Percentiles rank a stretch among this genome's conserved stretches.
Conservation (phyloP, 768 basidiomycete species). For the Lentinula sp. region DNA sequence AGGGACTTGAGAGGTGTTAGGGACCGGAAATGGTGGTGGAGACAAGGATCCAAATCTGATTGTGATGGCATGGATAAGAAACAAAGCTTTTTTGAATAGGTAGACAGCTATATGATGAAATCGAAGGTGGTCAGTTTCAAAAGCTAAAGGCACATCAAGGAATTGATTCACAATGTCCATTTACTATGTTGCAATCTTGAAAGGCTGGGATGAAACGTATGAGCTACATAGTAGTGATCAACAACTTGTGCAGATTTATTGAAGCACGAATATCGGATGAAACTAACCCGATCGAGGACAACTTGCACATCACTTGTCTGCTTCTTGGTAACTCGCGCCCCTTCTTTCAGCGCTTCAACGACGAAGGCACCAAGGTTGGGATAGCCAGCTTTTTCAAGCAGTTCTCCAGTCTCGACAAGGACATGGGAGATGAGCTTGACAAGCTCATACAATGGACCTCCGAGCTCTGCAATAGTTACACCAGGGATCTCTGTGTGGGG, state of each 20-base stretch:
- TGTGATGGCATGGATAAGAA: constrained; percentile 65
- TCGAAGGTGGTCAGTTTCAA: constrained; percentile 5
- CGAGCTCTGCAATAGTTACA: constrained; percentile 67
- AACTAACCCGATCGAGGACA: constrained; percentile 54
- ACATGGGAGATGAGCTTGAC: constrained; percentile 60
- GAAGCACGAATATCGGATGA: background rate
- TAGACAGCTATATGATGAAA: constrained; percentile 54
- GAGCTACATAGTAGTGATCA: constrained; percentile 38
- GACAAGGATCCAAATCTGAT: constrained; percentile 58
- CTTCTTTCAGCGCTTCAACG: constrained; percentile 57
- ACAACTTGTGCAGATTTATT: constrained; percentile 4
- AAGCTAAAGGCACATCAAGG: constrained; percentile 5
- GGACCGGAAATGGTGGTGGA: constrained; percentile 55
- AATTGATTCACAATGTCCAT: constrained; percentile 50
- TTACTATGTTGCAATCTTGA: constrained; percentile 65
- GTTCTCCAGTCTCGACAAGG: constrained; percentile 67
- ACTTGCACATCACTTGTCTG: constrained; percentile 39
- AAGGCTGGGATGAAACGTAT: constrained; percentile 78
- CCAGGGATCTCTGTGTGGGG: constrained; percentile 66
- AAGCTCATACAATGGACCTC: constrained; percentile 68
- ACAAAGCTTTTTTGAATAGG: constrained; percentile 87
- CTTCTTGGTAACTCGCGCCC: constrained; percentile 19
- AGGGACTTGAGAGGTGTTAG: constrained; percentile 52
- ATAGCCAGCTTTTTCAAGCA: constrained; percentile 56
- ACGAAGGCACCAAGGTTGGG: constrained; percentile 72